Percentiles rank a stretch among this genome's conserved stretches.
phyloP scores from a whole-genome alignment of 139 green algal genomes.

The Micractinium sp. region DNA sequence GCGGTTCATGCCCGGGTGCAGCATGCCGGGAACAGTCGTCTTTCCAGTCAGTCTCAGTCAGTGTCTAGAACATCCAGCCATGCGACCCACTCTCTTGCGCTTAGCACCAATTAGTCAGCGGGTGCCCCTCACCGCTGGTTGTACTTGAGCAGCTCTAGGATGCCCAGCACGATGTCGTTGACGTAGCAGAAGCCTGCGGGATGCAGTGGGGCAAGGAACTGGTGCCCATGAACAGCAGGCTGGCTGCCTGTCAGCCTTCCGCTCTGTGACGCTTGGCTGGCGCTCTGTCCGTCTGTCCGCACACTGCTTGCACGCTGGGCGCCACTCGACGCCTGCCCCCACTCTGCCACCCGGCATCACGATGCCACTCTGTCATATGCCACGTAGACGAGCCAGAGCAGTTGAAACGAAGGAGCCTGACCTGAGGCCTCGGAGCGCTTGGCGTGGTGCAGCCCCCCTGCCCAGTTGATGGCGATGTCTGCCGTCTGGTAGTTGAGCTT shows the following conservation, averaged over 20 bases:
- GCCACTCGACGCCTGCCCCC: background rate
- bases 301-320: background rate
- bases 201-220: constrained; percentile 16
- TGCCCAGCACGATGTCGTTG: constrained; percentile 98
- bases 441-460: constrained; percentile 96
- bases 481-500: constrained; percentile 88
- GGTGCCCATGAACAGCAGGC: no score
- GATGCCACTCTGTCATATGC: no score
- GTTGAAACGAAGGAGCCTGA: background rate
- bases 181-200: constrained; percentile 96
- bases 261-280: no score
- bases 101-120: no score
- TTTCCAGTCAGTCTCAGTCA: no score
- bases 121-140: constrained; percentile 47
- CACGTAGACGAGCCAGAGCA: no score
- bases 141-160: constrained; percentile 96
- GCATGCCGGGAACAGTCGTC: no score
- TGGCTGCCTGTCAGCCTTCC: no score
- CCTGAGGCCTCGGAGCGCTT: constrained; percentile 84
- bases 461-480: constrained; percentile 98
- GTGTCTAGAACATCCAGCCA: no score
- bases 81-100: no score
- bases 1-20: no score
- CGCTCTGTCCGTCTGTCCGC: background rate
- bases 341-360: background rate